phyloP scores from a whole-genome alignment of 495 filamentous ascomycete genomes.

The Platismatia glauca region DNA sequence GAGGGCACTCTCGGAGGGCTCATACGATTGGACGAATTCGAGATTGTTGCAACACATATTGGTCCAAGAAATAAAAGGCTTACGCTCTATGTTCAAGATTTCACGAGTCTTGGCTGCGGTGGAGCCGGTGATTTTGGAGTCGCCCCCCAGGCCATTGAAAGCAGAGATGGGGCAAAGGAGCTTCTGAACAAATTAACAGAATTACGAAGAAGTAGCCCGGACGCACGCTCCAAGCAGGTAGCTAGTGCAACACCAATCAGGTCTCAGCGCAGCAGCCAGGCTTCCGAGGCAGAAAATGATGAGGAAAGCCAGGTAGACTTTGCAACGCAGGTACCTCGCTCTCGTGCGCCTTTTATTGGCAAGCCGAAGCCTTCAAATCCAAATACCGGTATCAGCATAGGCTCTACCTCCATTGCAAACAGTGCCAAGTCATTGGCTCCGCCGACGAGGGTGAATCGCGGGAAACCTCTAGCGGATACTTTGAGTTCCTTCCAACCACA shows the following conservation, averaged over 20 bases:
- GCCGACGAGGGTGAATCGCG: not conserved
- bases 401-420: not conserved
- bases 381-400: not conserved
- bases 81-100: slow-evolving; percentile 31
- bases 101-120: slow-evolving; percentile 29
- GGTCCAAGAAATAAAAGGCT: slow-evolving; percentile 25
- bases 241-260: slow-evolving; percentile 9
- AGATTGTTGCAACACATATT: slow-evolving; percentile 31
- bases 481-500: not conserved
- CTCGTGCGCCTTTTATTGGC: not conserved
- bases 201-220: slow-evolving; percentile 20
- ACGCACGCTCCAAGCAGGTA: slow-evolving; percentile 21
- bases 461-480: not conserved
- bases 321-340: slow-evolving; percentile 12
- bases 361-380: not conserved
- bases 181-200: slow-evolving; percentile 16
- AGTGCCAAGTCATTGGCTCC: not conserved
- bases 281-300: not conserved
- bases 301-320: slow-evolving; percentile 9
- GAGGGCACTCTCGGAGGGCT: slow-evolving; percentile 26
- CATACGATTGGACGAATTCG: slow-evolving; percentile 34
- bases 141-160: slow-evolving; percentile 20
- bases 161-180: not conserved
- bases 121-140: slow-evolving; percentile 24
- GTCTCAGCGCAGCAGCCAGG: slow-evolving; percentile 2